Conservation (phyloP, 2,329 filamentous ascomycete genomes). For the Ceratocystis alfenasii region DNA sequence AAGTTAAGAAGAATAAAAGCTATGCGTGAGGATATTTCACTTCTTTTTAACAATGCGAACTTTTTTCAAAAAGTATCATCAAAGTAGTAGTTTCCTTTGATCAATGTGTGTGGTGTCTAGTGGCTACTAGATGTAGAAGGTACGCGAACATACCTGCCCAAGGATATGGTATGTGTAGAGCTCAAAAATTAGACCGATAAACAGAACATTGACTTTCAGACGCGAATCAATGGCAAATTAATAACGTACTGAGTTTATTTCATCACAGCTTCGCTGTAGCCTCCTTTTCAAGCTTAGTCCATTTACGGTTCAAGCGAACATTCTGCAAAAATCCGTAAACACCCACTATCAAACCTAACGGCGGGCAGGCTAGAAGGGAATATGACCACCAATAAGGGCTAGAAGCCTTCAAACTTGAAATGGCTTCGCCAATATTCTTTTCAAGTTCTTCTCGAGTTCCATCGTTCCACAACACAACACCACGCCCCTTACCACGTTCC, state of each 20-base stretch:
- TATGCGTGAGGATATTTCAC: not conserved
- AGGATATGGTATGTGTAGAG: too few species aligned
- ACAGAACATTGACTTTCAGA: too few species aligned
- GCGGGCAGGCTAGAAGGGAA: slow-evolving; percentile 57
- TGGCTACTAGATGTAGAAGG: not conserved
- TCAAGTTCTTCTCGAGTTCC: slow-evolving; percentile 57
- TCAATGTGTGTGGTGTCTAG: not conserved
- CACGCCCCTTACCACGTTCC: slow-evolving; percentile 50
- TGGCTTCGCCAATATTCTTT: slow-evolving; percentile 51
- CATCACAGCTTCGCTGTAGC: slow-evolving; percentile 34
- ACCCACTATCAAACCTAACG: slow-evolving; percentile 56
- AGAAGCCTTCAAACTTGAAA: slow-evolving; percentile 46
- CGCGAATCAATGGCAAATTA: too few species aligned
- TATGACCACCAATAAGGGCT: slow-evolving; percentile 82
- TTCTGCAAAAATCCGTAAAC: slow-evolving; percentile 64
- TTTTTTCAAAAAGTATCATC: not conserved
- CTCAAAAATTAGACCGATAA: too few species aligned
- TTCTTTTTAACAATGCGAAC: not conserved
- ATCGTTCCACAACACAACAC: slow-evolving; percentile 88
- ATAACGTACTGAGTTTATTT: not conserved
- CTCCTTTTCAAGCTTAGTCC: slow-evolving; percentile 49
- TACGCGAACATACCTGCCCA: too few species aligned
- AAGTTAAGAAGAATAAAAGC: not conserved
- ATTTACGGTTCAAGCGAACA: slow-evolving; percentile 52
- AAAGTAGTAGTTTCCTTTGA: not conserved